These are phyloP conservation scores for Plectosphaerella sp. DNA, from an alignment of 2,329 filamentous ascomycete genomes.

Conservation along the genomic window DNA sequence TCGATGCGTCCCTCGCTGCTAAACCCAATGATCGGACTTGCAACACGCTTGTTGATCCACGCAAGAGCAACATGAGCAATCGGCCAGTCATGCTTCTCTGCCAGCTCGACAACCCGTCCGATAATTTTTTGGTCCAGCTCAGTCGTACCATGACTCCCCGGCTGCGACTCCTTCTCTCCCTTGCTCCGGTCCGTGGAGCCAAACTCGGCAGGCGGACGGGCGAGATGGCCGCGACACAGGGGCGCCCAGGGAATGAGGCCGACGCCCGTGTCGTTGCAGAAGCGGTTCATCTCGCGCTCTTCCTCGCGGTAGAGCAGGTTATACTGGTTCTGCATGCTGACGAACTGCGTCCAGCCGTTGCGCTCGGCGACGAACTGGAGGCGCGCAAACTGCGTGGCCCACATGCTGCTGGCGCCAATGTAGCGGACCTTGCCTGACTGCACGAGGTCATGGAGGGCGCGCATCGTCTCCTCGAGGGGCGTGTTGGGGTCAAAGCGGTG, in stretches of 20 bases:
- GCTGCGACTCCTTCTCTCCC: conserved; percentile 23
- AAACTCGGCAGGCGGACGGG: conserved; percentile 18
- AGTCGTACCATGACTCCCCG: conserved; percentile 22
- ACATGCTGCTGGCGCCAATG: conserved; percentile 46
- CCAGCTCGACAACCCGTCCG: conserved; percentile 44
- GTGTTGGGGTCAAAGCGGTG: conserved; percentile 50
- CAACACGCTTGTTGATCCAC: conserved; percentile 52
- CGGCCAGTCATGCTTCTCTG: conserved; percentile 50
- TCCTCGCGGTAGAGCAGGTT: conserved; percentile 55
- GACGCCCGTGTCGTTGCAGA: conserved; percentile 36
- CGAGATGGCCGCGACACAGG: conserved; percentile 21
- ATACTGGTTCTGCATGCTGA: conserved; percentile 54
- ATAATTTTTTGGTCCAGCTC: conserved; percentile 27
- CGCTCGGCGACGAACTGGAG: conserved; percentile 48
- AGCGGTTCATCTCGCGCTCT: conserved; percentile 38
- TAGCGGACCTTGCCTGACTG: conserved; percentile 53
- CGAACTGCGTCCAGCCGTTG: conserved; percentile 51
- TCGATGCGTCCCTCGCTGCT: conserved; percentile 55
- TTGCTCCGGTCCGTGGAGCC: conserved; percentile 17
- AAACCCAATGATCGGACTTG: conserved; percentile 59
- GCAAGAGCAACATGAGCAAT: conserved; percentile 63
- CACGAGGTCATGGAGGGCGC: conserved; percentile 55
- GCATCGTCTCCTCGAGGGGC: conserved; percentile 57
- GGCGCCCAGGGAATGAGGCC: conserved; percentile 29
- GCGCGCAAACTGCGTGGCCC: conserved; percentile 41